Evolutionary conservation across 192 early-diverging fungal genomes (phyloP), one percentile per base, ranked within the genome.

Genomic region (Rhizoclosmatium globosum): DNA sequence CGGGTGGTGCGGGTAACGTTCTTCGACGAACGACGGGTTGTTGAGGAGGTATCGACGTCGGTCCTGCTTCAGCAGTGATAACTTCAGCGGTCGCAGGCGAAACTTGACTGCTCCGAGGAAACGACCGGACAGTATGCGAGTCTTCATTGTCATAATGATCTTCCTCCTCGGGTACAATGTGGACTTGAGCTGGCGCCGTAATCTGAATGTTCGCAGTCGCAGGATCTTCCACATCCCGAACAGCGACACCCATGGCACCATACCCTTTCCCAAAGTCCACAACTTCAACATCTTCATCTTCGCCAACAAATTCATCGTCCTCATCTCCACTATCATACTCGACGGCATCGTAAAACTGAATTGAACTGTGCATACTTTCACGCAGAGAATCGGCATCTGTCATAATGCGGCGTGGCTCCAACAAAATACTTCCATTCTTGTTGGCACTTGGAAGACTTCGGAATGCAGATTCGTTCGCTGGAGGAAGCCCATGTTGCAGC

Each of bases 311-410:
- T 62, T 82, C 81, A 50, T 38, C 73, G 1, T 56, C 66, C n/a
- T 75, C 62, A 45, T 45, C 67, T 7, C 23, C 45, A 4, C 38
- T 38, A 4, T 84, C 83, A 23, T 84, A 76, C 71, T 92, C 91
- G 50, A 90, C 90, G 1, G 94, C 94, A 83, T 95, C 94, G 83
- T 87, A 95, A 74, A 92, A 95, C 56, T 71, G 47, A 11, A 71
- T 71, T 11, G 50, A 89, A 58, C 59, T 90, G 87, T 15, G 48
- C 59, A 47, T 58, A 41, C 57, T 69, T 58, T 79, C 50, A 43
- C 39, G 56, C 23, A 42, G 74, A 1, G 67, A 64, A 47, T n/a
- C 44, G 6, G 56, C 59, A 0, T 13, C 45, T 1, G n/a, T 7
- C n/a, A 15, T 23, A 69, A 21, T 21, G 68, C 6, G 9, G 11